Conservation (phyloP, 23 red algal genomes). For the Gracilaria caudata region DNA sequence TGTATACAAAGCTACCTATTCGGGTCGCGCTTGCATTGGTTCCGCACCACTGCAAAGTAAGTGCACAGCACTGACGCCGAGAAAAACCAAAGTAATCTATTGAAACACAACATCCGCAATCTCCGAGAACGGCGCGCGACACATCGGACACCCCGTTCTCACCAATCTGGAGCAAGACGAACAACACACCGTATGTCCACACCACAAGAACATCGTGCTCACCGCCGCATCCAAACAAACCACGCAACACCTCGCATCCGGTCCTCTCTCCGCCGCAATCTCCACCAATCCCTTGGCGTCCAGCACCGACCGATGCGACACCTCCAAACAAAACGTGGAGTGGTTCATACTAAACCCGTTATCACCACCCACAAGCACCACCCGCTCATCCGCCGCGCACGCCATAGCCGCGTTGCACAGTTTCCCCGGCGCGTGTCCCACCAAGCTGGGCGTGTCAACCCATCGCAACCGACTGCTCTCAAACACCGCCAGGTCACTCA, state of each 20-base stretch:
- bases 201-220: slow-evolving; percentile 59
- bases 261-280: slow-evolving; percentile 18
- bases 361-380: slow-evolving; percentile 68
- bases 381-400: not conserved
- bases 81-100: too few species aligned
- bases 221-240: slow-evolving; percentile 53
- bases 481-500: slow-evolving; percentile 58
- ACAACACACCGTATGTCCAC: slow-evolving; percentile 66
- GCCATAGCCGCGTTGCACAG: slow-evolving; percentile 59
- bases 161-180: slow-evolving; percentile 19
- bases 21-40: too few species aligned
- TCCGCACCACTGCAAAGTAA: too few species aligned
- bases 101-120: slow-evolving; percentile 15
- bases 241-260: slow-evolving; percentile 47
- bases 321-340: slow-evolving; percentile 13
- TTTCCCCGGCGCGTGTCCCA: slow-evolving; percentile 52
- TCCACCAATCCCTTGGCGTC: slow-evolving; percentile 22
- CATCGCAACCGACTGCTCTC: slow-evolving; percentile 60
- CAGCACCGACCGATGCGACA: slow-evolving; percentile 32
- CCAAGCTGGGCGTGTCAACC: slow-evolving; percentile 11
- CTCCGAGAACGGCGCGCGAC: slow-evolving; percentile 35
- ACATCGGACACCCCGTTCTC: slow-evolving; percentile 29
- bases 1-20: too few species aligned
- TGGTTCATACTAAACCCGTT: slow-evolving; percentile 43
- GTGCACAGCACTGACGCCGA: too few species aligned